A percentile compares a stretch with the other conserved stretches of the same genome.
Conservation (phyloP, 345 rosid species). For the Abelmoschus esculentus region DNA sequence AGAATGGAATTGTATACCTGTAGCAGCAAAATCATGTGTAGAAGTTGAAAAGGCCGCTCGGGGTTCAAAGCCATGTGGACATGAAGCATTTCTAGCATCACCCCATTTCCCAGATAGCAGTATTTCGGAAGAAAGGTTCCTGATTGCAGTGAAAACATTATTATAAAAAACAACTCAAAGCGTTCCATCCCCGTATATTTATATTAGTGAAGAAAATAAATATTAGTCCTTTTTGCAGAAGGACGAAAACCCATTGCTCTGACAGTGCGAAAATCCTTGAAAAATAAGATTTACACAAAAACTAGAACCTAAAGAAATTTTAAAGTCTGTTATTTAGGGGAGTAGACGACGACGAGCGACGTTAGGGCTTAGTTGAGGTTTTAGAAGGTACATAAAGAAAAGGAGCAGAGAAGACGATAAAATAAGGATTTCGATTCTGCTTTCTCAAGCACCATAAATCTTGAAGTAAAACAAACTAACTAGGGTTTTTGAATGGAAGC, state of each 20-base stretch:
- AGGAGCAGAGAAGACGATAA: neutral
- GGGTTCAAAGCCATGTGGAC: constrained; percentile 26
- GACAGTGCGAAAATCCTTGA: neutral
- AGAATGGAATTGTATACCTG: constrained; percentile 18
- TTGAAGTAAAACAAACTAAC: neutral
- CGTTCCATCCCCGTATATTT: neutral
- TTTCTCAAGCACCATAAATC: neutral
- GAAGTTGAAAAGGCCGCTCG: constrained; percentile 33
- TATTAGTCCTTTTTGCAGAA: neutral
- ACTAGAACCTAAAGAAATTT: neutral
- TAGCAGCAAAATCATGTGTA: constrained; percentile 24
- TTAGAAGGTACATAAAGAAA: neutral
- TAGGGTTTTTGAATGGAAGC: neutral
- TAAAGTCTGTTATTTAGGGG: neutral
- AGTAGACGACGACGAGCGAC: neutral
- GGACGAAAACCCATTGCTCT: neutral
- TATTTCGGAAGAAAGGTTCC: constrained; percentile 27
- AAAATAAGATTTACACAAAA: neutral
- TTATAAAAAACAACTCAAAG: neutral
- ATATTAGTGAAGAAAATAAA: neutral
- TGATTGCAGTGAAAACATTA: constrained; percentile 15
- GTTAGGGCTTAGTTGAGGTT: constrained; percentile 5
- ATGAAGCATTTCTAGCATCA: constrained; percentile 17
- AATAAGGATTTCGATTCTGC: neutral
- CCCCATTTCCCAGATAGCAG: constrained; percentile 18